phyloP scores from a whole-genome alignment of 805 yeast genomes.

The Barnettozyma californica region DNA sequence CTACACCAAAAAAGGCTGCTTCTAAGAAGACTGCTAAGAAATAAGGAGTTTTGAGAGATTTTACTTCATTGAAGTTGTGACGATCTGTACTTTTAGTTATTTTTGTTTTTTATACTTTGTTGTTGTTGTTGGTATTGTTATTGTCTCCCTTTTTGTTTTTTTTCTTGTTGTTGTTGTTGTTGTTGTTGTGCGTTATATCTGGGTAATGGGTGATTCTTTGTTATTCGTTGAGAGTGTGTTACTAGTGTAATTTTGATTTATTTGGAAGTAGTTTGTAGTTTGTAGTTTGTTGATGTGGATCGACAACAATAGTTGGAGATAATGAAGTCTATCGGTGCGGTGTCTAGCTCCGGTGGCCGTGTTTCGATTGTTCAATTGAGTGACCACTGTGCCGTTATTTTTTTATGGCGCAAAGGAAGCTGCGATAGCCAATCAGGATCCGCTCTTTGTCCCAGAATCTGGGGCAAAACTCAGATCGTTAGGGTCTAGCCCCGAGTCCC shows the following conservation, averaged over 20 bases:
- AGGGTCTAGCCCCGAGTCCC: neutral
- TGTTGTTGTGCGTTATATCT: neutral
- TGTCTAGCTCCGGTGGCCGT: neutral
- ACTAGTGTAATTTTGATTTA: neutral
- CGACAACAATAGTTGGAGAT: too few species aligned
- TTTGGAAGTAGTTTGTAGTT: neutral
- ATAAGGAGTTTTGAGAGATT: conserved; percentile 12
- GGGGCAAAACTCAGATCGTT: neutral
- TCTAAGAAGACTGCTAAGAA: conserved; percentile 12
- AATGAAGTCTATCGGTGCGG: neutral
- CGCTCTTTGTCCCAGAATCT: neutral
- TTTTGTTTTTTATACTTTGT: neutral
- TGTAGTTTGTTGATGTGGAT: neutral
- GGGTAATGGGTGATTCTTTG: neutral
- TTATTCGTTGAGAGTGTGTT: neutral
- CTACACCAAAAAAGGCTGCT: conserved; percentile 8
- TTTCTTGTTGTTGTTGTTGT: neutral
- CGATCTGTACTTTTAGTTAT: neutral
- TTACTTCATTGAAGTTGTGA: neutral
- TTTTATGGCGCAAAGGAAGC: neutral
- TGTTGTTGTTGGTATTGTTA: conserved; percentile 1
- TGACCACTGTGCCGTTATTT: neutral
- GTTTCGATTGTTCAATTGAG: neutral
- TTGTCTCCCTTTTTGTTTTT: neutral
- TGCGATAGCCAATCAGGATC: neutral